A percentile compares a stretch with the other conserved stretches of the same genome.
Conservation (phyloP, 2,329 filamentous ascomycete species). For the Sporothrix protearum region DNA sequence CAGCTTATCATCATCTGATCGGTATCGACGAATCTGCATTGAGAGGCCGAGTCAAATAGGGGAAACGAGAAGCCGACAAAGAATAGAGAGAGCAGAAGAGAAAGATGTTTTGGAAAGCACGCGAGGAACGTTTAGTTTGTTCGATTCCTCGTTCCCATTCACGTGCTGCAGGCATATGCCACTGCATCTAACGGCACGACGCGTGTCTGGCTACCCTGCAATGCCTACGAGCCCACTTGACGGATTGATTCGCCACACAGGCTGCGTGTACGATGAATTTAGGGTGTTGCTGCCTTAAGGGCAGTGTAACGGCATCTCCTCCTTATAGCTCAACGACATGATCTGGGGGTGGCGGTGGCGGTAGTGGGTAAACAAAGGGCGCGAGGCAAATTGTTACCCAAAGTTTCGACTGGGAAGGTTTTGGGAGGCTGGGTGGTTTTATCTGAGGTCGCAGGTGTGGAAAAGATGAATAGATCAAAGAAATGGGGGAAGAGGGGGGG, state of each 20-base stretch:
- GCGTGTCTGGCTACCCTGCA: not conserved
- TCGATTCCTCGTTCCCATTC: not conserved
- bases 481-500: not conserved
- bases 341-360: conserved; percentile 23
- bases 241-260: not conserved
- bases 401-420: not conserved
- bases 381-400: not conserved
- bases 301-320: not conserved
- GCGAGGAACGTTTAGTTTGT: not conserved
- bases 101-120: too few species aligned
- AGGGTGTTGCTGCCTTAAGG: not conserved
- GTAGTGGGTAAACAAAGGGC: not conserved
- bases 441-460: not conserved
- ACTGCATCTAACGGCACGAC: not conserved
- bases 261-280: not conserved
- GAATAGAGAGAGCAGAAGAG: not conserved
- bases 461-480: not conserved
- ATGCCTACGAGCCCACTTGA: not conserved
- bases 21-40: too few species aligned
- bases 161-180: not conserved
- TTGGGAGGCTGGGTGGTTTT: not conserved
- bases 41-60: too few species aligned
- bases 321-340: not conserved
- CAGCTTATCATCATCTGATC: conserved; percentile 26
- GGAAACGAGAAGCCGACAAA: not conserved